Conservation (phyloP, 2,329 filamentous ascomycete genomes). For the Graphiopsis chlorocephala region DNA sequence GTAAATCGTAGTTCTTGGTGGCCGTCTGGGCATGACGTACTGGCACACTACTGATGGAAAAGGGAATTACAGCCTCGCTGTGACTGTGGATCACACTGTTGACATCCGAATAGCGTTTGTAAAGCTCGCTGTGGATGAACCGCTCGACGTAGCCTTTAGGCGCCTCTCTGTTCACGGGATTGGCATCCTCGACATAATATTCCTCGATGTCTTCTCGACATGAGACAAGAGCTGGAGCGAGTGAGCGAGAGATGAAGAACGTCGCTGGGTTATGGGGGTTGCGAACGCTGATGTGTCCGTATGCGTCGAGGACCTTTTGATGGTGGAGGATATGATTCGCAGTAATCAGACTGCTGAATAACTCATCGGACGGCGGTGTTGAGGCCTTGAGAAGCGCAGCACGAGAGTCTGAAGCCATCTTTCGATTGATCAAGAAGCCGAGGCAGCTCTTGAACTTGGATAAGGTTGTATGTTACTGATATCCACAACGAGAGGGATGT, state of each 20-base stretch:
- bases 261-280: slow-evolving; percentile 37
- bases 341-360: slow-evolving; percentile 36
- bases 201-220: slow-evolving; percentile 43
- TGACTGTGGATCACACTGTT: slow-evolving; percentile 47
- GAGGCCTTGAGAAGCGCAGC: slow-evolving; percentile 30
- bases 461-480: not conserved
- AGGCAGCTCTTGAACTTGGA: not conserved
- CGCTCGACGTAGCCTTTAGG: slow-evolving; percentile 40
- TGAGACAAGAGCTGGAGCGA: slow-evolving; percentile 44
- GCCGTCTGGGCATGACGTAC: slow-evolving; percentile 23
- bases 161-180: slow-evolving; percentile 26
- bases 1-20: not conserved
- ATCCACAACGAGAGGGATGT: not conserved
- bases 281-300: slow-evolving; percentile 35
- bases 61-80: slow-evolving; percentile 42
- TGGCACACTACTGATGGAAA: slow-evolving; percentile 41
- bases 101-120: slow-evolving; percentile 44
- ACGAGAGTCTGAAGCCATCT: slow-evolving; percentile 1
- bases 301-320: slow-evolving; percentile 21
- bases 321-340: slow-evolving; percentile 37
- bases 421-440: not conserved
- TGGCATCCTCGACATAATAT: slow-evolving; percentile 43
- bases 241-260: slow-evolving; percentile 46
- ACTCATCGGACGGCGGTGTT: slow-evolving; percentile 24
- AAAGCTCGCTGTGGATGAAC: slow-evolving; percentile 45